Evolutionary conservation across 2,329 filamentous ascomycete genomes (phyloP), one percentile per base, ranked within the genome.

Genomic region (Phyllosticta citribraziliensis): DNA sequence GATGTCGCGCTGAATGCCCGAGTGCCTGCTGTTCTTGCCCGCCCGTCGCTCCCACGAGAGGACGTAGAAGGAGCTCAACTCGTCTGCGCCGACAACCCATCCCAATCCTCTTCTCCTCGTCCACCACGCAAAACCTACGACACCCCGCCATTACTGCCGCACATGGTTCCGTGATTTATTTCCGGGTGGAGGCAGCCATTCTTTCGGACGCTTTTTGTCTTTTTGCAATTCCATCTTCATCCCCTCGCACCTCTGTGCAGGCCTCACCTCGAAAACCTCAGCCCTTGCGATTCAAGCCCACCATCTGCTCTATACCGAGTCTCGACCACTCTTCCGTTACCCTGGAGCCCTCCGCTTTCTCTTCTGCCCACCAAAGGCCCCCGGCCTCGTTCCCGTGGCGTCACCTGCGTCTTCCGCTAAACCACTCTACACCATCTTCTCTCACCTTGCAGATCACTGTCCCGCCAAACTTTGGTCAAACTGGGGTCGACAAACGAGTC

Each of bases 191-290:
- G 14, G 54, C 24, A 50, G 59, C 59, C 54, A 61, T 61, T 61
- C 58, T 61, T 61, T 59, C 52, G 1, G 33, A 35, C 56, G 27
- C 56, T 52, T 58, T 60, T 55, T 60, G 19, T 12, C 30, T 30
- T 47, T n/a, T 47, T 47, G 40, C 40, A n/a, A 47, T n/a, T 47
- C 40, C 52, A 60, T 60, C 53, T 52, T 60, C 58, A 47, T 60
- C 58, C 40, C n/a, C 17, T 17, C 17, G 14, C 40, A 47, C 40
- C 40, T n/a, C n/a, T n/a, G 12, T 47, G 40, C 40, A 47, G 40
- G 40, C 40, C 40, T 47, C 40, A n/a, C 40, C 40, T 47, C n/a
- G 40, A 47, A 3, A 47, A n/a, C 17, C 40, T 47, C 8, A 47
- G 40, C 40, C 14, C 17, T 47, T 47, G 40, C 14, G 40, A 47